Evolutionary conservation across 305 asterid genomes (phyloP), one percentile per base, ranked within the genome.

Genomic region (Fraxinus floribunda): DNA sequence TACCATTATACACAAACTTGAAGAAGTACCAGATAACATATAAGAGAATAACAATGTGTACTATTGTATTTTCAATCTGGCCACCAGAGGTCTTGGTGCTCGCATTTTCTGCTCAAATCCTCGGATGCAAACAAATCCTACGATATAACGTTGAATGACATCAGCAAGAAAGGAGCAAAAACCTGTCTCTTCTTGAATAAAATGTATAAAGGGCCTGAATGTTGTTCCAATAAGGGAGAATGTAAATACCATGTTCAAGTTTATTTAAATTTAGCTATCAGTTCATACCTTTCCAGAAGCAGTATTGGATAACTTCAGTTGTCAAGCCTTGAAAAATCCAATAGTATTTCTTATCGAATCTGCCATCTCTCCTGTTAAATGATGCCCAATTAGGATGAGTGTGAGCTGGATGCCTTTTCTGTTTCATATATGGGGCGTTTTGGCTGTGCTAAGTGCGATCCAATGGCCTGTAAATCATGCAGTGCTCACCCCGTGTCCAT

Each of bases 61-160:
- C 18, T 3, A 46, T 15, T 15, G 18, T 49, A 13, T 49, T 57
- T 85, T 83, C 87, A 95, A 85, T 83, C 98, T 90, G 64, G 88
- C 90, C 83, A 77, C 85, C 60, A 93, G 90, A 80, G 98, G 98
- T 66, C 91, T 83, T 0, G 99, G 97, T 55, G 97, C 89, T 88
- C 97, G 86, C 34, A 82, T 81, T 86, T 87, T 84, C 72, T 85
- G 87, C 80, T 92, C 97, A 78, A 94, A 94, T 75, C 98, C 99
- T 88, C 97, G 89, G 9, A 95, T 97, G 52, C 99, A 95, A 83
- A 95, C 95, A 77, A 92, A 92, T 70, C 99, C 99, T 95, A 95
- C 87, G 75, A 46, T 87, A 83, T 75, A 57, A 34, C 44, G 68
- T 78, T 49, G 77, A 79, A 82, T 78, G 66, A 73, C 64, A 57